Percentiles rank a stretch among this genome's conserved stretches.
Evolutionary conservation across 2,329 filamentous ascomycete genomes (phyloP).

Genomic region (Talaromyces islandicus): DNA sequence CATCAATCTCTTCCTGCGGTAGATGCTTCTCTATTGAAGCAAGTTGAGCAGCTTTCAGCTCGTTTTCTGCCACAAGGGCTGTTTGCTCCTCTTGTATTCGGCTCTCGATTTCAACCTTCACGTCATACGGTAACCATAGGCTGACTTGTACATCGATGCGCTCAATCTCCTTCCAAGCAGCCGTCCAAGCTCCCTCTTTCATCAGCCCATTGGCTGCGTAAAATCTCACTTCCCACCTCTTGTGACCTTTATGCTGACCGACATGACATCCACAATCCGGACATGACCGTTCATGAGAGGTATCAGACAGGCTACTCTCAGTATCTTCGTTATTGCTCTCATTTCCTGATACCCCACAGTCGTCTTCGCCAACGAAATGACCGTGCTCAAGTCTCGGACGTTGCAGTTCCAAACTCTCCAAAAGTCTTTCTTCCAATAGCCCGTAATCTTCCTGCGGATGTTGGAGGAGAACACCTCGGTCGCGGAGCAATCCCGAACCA

Average conservation of each 20-base stretch:
- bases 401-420: slow-evolving; percentile 55
- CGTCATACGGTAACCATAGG: slow-evolving; percentile 55
- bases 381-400: slow-evolving; percentile 52
- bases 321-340: slow-evolving; percentile 22
- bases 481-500: slow-evolving; percentile 48
- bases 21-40: background rate
- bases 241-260: slow-evolving; percentile 41
- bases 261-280: slow-evolving; percentile 47
- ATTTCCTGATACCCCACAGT: slow-evolving; percentile 1
- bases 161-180: slow-evolving; percentile 97
- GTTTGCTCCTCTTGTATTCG: slow-evolving; percentile 37
- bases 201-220: slow-evolving; percentile 95
- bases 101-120: slow-evolving; percentile 46
- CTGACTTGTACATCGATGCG: slow-evolving; percentile 91
- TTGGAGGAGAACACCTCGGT: slow-evolving; percentile 55
- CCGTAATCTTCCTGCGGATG: slow-evolving; percentile 59
- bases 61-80: slow-evolving; percentile 13
- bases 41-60: slow-evolving; percentile 10
- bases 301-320: slow-evolving; percentile 12
- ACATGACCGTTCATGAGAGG: slow-evolving; percentile 40
- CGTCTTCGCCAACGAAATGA: slow-evolving; percentile 44
- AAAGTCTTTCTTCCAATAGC: slow-evolving; percentile 54
- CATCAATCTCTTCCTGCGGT: slow-evolving; percentile 10
- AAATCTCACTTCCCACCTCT: slow-evolving; percentile 65
- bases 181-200: slow-evolving; percentile 83